Conservation (phyloP, 2,329 filamentous ascomycete genomes). For the Diaporthe eres region DNA sequence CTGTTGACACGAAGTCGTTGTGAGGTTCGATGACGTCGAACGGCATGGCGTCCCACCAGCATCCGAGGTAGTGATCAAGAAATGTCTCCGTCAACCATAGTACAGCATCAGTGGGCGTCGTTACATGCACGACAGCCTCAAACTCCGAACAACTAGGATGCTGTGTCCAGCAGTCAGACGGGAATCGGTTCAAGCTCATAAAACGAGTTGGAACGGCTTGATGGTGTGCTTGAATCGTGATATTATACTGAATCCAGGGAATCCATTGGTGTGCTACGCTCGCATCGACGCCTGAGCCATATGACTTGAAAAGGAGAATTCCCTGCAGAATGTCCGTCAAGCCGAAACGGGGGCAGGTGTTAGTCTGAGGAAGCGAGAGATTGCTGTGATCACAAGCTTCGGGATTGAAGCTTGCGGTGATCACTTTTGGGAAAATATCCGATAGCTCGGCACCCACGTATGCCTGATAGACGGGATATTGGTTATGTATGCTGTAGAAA, state of each 20-base stretch:
- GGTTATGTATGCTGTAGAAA: background rate
- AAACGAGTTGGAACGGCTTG: background rate
- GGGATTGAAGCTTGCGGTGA: background rate
- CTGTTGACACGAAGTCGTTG: background rate
- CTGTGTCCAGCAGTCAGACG: background rate
- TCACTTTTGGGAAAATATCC: background rate
- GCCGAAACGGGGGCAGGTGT: background rate
- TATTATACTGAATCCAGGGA: background rate
- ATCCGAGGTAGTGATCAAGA: background rate
- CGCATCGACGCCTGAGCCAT: too few relatives aligned
- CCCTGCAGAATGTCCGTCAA: background rate
- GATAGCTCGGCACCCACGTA: background rate
- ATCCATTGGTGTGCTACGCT: too few relatives aligned
- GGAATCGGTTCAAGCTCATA: background rate
- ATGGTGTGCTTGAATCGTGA: background rate
- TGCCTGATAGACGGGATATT: too few relatives aligned
- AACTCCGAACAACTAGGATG: too few relatives aligned
- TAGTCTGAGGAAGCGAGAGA: background rate
- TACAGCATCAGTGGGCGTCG: background rate
- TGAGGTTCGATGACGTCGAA: rapidly evolving
- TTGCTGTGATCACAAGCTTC: background rate
- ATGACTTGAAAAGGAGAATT: too few relatives aligned
- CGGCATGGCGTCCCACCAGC: background rate
- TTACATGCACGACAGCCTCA: background rate
- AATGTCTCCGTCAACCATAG: background rate